Evolutionary conservation across 202 grass and related monocot species (phyloP), one percentile per base, ranked within the genome.

Genomic region (Musa balbisiana): DNA sequence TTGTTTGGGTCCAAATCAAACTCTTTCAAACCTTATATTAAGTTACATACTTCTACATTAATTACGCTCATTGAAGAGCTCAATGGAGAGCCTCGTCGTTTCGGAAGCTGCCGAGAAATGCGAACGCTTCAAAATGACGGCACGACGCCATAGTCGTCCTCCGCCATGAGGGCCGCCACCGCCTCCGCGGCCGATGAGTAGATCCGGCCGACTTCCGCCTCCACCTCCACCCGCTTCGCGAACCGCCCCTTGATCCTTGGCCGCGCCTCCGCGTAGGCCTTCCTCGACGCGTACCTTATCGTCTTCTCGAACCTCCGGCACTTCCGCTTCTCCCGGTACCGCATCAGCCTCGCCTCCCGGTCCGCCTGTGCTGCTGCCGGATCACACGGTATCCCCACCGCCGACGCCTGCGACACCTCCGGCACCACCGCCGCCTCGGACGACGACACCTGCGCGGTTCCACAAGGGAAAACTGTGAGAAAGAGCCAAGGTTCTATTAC

Each of bases 301-400:
- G 53, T 73, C 72, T 73, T 73, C 72, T 73, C 11, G 24, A 73
- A 73, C 13, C 51, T 50, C 23, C 72, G 72, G 72, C 14, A 56
- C 72, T 73, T 73, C 52, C 72, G 21, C 51, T 73, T 73, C 72
- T 73, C 53, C 72, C 72, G 51, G 52, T 73, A 73, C 72, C 72
- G 10, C 72, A 73, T 56, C 52, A 73, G 52, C 72, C 53, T 73
- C 52, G 52, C 72, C 72, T 29, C 52, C 22, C 72, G 52, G 10
- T 73, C 72, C 72, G 9, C 53, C 4, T 53, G 21, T 3, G 22
- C 5, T 10, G 52, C 24, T 1, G 23, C 52, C 1, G 24, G 22
- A 29, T 70, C 43, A 10, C 16, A 51, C 17, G 52, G 72, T 12
- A 56, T 1, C 24, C 72, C 72, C 52, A 19, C 74, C 20, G 14